Percentiles rank a stretch among this genome's conserved stretches.
phyloP scores from a whole-genome alignment of 148 eudicot genomes.

The Simmondsia chinensis region DNA sequence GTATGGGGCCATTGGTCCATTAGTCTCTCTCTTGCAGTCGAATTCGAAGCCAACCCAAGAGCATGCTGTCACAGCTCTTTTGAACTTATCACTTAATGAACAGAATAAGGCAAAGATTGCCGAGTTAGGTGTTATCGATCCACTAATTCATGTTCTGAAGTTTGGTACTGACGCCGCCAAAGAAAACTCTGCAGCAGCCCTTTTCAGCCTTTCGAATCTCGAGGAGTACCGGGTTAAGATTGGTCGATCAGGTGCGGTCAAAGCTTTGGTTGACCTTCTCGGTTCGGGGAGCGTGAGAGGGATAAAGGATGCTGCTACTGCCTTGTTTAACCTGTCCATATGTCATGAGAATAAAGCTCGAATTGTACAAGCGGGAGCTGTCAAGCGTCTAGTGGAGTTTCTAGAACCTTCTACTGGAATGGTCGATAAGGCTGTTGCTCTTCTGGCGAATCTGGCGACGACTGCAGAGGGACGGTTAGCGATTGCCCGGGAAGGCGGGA shows the following conservation, averaged over 20 bases:
- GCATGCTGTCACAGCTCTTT: slow-evolving; percentile 84
- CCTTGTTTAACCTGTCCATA: slow-evolving; percentile 81
- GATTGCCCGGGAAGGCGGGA: slow-evolving; percentile 71
- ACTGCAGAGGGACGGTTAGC: slow-evolving; percentile 57
- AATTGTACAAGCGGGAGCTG: slow-evolving; percentile 88
- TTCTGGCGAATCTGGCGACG: slow-evolving; percentile 76
- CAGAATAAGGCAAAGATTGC: slow-evolving; percentile 64
- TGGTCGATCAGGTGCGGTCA: slow-evolving; percentile 76
- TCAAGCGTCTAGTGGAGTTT: slow-evolving; percentile 60
- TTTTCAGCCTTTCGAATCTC: slow-evolving; percentile 70
- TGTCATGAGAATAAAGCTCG: slow-evolving; percentile 92
- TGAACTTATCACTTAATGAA: slow-evolving; percentile 76
- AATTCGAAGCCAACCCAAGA: slow-evolving; percentile 59
- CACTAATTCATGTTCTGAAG: slow-evolving; percentile 66
- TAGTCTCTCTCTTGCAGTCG: slow-evolving; percentile 54
- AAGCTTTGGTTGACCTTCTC: slow-evolving; percentile 71
- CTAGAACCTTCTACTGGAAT: slow-evolving; percentile 60
- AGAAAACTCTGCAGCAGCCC: slow-evolving; percentile 90
- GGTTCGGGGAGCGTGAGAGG: slow-evolving; percentile 77
- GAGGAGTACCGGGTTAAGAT: slow-evolving; percentile 80
- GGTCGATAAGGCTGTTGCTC: slow-evolving; percentile 87
- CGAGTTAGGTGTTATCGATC: slow-evolving; percentile 57
- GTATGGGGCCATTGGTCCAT: slow-evolving; percentile 62
- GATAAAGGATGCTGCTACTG: slow-evolving; percentile 95
- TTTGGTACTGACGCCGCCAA: slow-evolving; percentile 62